Evolutionary conservation across 345 rosid species (phyloP).

Genomic region (Syzygium oleosum): DNA sequence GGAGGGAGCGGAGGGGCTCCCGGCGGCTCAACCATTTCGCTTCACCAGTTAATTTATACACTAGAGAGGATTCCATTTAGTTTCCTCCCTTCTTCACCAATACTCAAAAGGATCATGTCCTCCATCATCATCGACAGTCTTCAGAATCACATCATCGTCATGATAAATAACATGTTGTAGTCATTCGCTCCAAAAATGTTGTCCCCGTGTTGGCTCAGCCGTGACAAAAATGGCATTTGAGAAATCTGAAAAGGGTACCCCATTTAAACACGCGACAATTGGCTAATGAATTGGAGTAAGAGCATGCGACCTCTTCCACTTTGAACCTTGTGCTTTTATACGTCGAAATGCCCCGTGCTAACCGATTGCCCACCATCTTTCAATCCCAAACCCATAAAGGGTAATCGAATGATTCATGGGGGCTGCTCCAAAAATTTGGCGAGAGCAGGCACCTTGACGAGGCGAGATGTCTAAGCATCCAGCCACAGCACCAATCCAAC

Average conservation of each 20-base stretch:
- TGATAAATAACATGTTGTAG: too few relatives aligned
- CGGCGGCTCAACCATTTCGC: fast-evolving
- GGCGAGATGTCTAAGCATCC: background rate
- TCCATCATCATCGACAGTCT: background rate
- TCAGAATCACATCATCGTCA: background rate
- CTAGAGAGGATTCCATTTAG: background rate
- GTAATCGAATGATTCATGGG: background rate
- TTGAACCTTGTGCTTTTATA: background rate
- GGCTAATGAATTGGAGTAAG: background rate
- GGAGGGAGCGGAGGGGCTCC: background rate
- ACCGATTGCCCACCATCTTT: background rate
- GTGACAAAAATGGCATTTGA: too few relatives aligned
- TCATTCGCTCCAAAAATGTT: fast-evolving
- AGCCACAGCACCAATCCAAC: background rate
- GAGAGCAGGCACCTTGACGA: background rate
- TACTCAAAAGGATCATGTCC: background rate
- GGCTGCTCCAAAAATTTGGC: background rate
- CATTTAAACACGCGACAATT: background rate
- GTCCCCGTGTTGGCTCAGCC: too few relatives aligned
- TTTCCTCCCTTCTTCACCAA: background rate
- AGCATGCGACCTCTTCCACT: background rate
- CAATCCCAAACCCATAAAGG: background rate
- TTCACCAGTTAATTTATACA: background rate
- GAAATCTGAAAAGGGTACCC: background rate
- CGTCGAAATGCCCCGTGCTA: background rate